Conservation (phyloP, 176 grass and related monocot species). For the Guadua angustifolia region DNA sequence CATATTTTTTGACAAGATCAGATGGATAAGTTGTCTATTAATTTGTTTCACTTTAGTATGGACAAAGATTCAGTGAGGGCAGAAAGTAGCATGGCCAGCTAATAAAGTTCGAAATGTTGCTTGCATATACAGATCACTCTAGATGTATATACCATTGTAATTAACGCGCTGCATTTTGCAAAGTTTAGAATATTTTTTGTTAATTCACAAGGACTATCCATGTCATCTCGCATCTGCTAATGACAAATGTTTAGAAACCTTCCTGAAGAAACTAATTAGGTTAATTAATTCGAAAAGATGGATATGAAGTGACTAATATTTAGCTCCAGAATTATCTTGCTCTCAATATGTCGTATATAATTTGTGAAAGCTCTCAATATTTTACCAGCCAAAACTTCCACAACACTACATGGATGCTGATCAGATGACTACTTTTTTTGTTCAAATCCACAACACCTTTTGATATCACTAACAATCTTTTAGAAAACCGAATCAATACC, state of each 20-base stretch:
- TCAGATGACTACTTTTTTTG: conserved; percentile 33
- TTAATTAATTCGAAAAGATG: not conserved
- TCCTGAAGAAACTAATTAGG: conserved; percentile 6
- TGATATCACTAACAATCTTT: conserved; percentile 41
- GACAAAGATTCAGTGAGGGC: not conserved
- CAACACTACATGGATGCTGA: conserved; percentile 52
- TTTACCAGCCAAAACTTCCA: conserved; percentile 47
- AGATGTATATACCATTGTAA: not conserved
- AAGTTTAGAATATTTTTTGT: not conserved
- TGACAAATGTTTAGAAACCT: not conserved
- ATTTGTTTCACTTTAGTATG: not conserved
- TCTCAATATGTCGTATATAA: not conserved
- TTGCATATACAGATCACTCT: not conserved
- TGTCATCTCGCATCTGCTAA: not conserved
- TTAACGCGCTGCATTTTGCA: not conserved
- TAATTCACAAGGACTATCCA: not conserved
- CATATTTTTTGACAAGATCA: not conserved
- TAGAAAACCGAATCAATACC: conserved; percentile 42
- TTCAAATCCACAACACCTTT: conserved; percentile 17
- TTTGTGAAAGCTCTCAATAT: conserved; percentile 48
- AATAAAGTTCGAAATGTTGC: not conserved
- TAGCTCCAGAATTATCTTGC: not conserved
- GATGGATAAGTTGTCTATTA: not conserved
- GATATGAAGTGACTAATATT: not conserved
- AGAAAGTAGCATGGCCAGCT: conserved; percentile 5